phyloP scores from a whole-genome alignment of 177 flowering plant genomes.

The Vitis hybrid region DNA sequence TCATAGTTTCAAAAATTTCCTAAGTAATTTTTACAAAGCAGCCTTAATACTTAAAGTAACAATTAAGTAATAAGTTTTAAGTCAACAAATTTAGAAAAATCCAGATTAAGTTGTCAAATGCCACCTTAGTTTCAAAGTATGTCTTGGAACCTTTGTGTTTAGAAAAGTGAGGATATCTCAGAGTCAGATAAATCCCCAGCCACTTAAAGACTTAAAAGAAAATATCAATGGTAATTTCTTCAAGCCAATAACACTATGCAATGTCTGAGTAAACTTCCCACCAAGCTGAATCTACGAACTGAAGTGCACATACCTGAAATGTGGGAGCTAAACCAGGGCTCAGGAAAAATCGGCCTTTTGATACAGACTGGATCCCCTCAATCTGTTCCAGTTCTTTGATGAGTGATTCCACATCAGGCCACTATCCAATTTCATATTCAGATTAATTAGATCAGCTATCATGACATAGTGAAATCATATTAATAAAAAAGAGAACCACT shows the following conservation, averaged over 20 bases:
- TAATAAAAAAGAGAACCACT: too few species aligned
- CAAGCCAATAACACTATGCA: neutral
- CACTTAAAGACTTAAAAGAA: neutral
- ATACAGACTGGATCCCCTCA: slow-evolving; percentile 65
- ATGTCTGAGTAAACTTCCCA: neutral
- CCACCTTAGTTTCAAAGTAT: too few species aligned
- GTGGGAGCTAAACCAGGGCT: slow-evolving; percentile 97
- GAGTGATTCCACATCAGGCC: slow-evolving; percentile 90
- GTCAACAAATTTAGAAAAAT: too few species aligned
- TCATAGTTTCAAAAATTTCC: too few species aligned
- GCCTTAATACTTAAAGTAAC: too few species aligned
- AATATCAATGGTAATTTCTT: neutral
- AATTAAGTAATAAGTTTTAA: too few species aligned
- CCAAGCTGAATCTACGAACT: neutral
- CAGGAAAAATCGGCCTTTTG: slow-evolving; percentile 86
- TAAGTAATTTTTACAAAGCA: too few species aligned
- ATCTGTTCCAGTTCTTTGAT: slow-evolving; percentile 69
- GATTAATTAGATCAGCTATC: neutral
- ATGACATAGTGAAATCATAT: neutral
- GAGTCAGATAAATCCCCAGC: too few species aligned
- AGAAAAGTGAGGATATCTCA: too few species aligned
- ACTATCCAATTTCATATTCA: slow-evolving; percentile 42
- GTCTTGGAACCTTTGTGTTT: too few species aligned
- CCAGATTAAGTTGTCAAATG: too few species aligned
- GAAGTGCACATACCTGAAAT: slow-evolving; percentile 61